Evolutionary conservation across 345 rosid species (phyloP).

Genomic region (Populus davidiana): DNA sequence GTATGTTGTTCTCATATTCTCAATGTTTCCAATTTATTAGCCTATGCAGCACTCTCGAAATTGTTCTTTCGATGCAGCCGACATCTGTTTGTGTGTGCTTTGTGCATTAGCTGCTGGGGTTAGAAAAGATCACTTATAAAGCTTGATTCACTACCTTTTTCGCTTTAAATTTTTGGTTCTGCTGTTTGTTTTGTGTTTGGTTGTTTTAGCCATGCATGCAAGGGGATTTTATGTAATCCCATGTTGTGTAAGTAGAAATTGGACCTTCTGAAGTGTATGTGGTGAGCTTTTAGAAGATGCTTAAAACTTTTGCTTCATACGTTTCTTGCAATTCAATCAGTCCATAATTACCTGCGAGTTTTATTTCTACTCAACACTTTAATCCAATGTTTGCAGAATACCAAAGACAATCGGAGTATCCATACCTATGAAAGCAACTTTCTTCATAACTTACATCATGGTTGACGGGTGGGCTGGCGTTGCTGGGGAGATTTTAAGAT

Average conservation of each 20-base stretch:
- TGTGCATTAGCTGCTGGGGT: background rate
- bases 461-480: slow-evolving; percentile 99
- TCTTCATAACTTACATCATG: slow-evolving; percentile 92
- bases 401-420: slow-evolving; percentile 85
- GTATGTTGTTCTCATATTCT: slow-evolving; percentile 44
- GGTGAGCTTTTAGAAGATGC: background rate
- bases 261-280: background rate
- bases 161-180: background rate
- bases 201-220: too few species aligned
- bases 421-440: slow-evolving; percentile 96
- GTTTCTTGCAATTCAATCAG: background rate
- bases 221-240: too few species aligned
- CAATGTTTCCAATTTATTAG: background rate
- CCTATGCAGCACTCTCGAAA: background rate
- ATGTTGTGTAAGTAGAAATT: background rate
- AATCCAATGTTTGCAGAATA: slow-evolving; percentile 46
- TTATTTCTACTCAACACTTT: background rate
- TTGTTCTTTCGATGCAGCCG: background rate
- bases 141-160: background rate
- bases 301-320: background rate
- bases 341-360: background rate
- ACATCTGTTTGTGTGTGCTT: background rate
- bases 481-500: slow-evolving; percentile 83
- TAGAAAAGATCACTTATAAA: background rate
- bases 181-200: background rate